Evolutionary conservation across 345 rosid species (phyloP), one percentile per base, ranked within the genome.

Genomic region (Aquilaria yunnanensis): DNA sequence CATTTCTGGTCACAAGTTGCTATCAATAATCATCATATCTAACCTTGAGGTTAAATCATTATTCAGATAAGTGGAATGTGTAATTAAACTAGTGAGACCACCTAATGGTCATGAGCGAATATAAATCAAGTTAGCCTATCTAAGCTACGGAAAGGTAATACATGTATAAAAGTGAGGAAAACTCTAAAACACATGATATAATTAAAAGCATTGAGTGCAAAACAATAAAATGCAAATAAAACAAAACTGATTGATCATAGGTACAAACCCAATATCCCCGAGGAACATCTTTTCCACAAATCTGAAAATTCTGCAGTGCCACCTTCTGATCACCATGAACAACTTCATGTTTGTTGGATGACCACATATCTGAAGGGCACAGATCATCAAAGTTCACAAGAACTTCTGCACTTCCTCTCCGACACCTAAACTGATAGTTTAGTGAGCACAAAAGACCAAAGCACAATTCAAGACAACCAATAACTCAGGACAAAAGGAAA

Each of bases 271-370:
- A 95, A 69, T 91, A 85, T 80, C 99, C 99, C 68, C 90, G 95
- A 45, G 99, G 99, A 78, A 89, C 82, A 72, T 87, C 96, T 67
- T 95, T 87, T 57, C 97, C 97, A 78, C 99, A 91, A 43, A 91
- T 84, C 61, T 75, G 87, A 68, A 78, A 75, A 72, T 70, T 83
- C 53, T 62, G 72, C 23, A 83, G 73, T 48, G 70, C 56, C 49
- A 66, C 67, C 47, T 78, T 87, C 51, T 50, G 69, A 72, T 75
- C 41, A 57, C 32, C 60, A 63, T 33, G 32, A 50, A 12, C 74
- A 67, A 46, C 60, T 60, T 77, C 89, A 56, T 70, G 70, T 45
- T 51, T 78, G 33, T 70, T 71, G 64, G 73, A 45, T 11, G 75
- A 74, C 69, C 60, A 71, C 57, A 70, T 74, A 71, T 80, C 86